Evolutionary conservation across 2,329 filamentous ascomycete genomes (phyloP).

Genomic region (Trichoderma cornu-damae): DNA sequence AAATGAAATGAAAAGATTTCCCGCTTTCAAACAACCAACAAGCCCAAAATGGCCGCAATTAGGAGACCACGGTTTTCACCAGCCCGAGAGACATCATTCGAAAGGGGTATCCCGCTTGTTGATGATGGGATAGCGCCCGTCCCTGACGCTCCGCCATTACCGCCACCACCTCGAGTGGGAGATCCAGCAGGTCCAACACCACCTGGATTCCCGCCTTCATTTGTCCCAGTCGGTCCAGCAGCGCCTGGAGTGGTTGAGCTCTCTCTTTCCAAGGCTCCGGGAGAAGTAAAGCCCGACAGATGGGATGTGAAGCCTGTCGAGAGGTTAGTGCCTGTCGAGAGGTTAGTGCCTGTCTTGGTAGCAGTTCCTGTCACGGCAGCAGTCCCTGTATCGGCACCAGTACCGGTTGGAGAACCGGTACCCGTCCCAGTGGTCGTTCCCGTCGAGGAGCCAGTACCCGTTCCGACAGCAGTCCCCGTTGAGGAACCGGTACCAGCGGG

Average conservation of each 20-base stretch:
- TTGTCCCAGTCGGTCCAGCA: slow-evolving; percentile 2
- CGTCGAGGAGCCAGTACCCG: background rate
- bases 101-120: background rate
- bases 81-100: background rate
- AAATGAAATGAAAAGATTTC: background rate
- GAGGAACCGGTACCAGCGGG: slow-evolving; percentile 1
- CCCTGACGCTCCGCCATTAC: background rate
- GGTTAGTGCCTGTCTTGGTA: background rate
- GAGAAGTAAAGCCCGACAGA: background rate
- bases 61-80: slow-evolving; percentile 9
- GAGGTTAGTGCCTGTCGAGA: background rate
- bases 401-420: background rate
- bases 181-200: background rate
- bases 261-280: slow-evolving; percentile 1
- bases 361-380: background rate
- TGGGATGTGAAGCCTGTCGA: background rate
- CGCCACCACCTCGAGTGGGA: background rate
- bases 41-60: background rate
- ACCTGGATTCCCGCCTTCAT: background rate
- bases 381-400: background rate
- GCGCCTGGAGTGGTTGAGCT: background rate
- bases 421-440: background rate
- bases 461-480: background rate
- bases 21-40: background rate
- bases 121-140: background rate